Evolutionary conservation across 1,284 basidiomycete genomes (phyloP), one percentile per base, ranked within the genome.

Genomic region (Malassezia furfur): DNA sequence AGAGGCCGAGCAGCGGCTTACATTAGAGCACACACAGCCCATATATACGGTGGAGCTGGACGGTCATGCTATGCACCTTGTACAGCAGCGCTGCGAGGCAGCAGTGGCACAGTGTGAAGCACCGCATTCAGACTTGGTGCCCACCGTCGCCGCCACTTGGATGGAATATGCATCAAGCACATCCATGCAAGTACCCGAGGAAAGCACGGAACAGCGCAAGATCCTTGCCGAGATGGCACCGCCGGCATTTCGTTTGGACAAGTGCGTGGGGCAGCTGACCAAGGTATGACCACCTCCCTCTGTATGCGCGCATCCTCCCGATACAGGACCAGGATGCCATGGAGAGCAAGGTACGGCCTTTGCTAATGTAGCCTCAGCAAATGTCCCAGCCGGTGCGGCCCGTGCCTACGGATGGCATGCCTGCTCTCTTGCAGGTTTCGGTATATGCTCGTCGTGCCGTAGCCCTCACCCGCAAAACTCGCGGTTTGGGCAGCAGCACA

Each of bases 241-340:
- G 11, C 38, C 54, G 15, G 40, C 54, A 4, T 56, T 56, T 35
- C 36, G 36, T 5, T 47, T 56, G 19, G 31, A 56, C 17, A 34
- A n/a, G 53, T 55, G 22, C 46, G 46, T 50, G 4, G 15, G 6
- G n/a, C 4, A 38, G 8, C 43, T 55, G 9, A 50, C 50, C 2
- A 34, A 48, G 46, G 9, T 57, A 57, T 32, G 55, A 52, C 19
- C 37, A 57, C 11, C 38, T 57, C 8, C 28, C 17, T 9, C 5
- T 38, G 17, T 57, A 57, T 44, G 21, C 41, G 1, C 19, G 37
- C 1, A 4, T 22, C 2, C 25, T 48, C 1, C 47, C 40, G 6
- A 7, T 48, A 5, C 40, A 43, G 6, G 55, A 57, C 12, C 44
- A 47, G 17, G 35, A 57, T 44, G 47, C 44, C 5, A n/a, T 50